phyloP scores from a whole-genome alignment of 208 protist genomes.

The Acanthamoeba triangularis region DNA sequence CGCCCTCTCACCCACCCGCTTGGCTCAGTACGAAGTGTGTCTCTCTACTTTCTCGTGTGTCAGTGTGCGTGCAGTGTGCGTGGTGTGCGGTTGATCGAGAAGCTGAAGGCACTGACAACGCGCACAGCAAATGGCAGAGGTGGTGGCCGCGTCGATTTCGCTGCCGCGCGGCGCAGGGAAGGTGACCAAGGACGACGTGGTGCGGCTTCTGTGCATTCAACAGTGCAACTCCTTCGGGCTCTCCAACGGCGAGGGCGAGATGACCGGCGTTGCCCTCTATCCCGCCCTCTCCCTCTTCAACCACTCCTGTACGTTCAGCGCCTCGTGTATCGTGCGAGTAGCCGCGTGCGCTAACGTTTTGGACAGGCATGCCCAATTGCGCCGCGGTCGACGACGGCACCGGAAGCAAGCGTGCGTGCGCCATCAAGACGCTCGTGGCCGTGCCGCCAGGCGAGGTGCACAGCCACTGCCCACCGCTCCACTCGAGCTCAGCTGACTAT shows the following conservation, averaged over 20 bases:
- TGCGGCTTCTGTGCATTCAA: conserved; percentile 39
- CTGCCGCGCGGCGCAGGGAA: conserved; percentile 9
- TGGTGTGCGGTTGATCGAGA: not conserved
- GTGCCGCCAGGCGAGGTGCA: conserved; percentile 34
- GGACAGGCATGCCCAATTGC: conserved; percentile 20
- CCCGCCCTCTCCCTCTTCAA: conserved; percentile 32
- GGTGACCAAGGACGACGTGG: not conserved
- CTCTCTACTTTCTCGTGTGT: not conserved
- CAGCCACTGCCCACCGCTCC: not conserved
- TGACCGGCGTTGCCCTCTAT: conserved; percentile 10
- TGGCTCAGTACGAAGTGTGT: conserved; percentile 43
- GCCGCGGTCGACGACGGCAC: not conserved
- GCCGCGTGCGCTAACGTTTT: not conserved
- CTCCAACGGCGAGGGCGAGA: conserved; percentile 25
- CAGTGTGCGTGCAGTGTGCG: not conserved
- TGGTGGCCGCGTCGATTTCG: conserved; percentile 16
- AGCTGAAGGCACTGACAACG: not conserved
- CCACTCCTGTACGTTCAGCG: not conserved
- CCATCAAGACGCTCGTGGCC: not conserved
- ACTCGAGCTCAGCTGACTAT: not conserved
- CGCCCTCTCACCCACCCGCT: not conserved
- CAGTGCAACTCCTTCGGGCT: conserved; percentile 37
- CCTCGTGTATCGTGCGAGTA: not conserved
- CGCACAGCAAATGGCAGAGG: conserved; percentile 37
- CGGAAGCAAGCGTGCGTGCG: not conserved